Evolutionary conservation across 2,329 filamentous ascomycete species (phyloP), one percentile per base, ranked within the genome.

Genomic region (Trichophaea hybrida): DNA sequence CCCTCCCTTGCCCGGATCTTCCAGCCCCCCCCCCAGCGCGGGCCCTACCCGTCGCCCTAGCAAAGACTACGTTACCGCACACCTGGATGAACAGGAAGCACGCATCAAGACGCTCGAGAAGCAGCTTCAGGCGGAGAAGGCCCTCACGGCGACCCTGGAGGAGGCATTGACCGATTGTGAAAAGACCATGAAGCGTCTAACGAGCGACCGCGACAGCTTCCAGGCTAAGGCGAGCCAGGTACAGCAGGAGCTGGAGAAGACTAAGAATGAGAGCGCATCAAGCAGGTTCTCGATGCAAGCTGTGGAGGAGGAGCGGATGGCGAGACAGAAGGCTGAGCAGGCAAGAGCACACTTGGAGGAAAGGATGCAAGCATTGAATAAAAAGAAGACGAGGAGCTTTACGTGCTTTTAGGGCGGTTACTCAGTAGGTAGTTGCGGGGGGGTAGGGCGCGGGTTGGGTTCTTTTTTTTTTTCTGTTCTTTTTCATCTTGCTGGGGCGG

Each of bases 81-180:
- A 94, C 65, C 82, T 91, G 61, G 91, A 97, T 69, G 93, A 98
- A 68, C 90, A 96, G 72, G 93, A 98, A 71, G 86, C 88, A 48
- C 89, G 90, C 64, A 94, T 98, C 70, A 84, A 86, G 61, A 94
- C 88, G 5, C 94, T 98, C 64, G 91, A 98, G 77, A 97, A 96
- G 76, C 89, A 97, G 70, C 80, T 98, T 31, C 85, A 86, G 65
- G 93, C 93, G 2, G 93, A 98, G 77, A 94, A 94, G 71, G 91
- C 97, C 72, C 83, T 98, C 61, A 98, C 91, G 0, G 85, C 88
- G 52, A 97, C 91, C 1, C 80, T 98, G 43, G 93, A 98, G 72
- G 91, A 97, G 74, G 93, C 93, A 5, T 81, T 98, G 34, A 91
- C 88, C 1, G 93, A 98, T 69, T 81, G 98, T 40, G 93, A 98